phyloP scores from a whole-genome alignment of 371 early-diverging fungal genomes.

The Syncephalis plumigaleata region DNA sequence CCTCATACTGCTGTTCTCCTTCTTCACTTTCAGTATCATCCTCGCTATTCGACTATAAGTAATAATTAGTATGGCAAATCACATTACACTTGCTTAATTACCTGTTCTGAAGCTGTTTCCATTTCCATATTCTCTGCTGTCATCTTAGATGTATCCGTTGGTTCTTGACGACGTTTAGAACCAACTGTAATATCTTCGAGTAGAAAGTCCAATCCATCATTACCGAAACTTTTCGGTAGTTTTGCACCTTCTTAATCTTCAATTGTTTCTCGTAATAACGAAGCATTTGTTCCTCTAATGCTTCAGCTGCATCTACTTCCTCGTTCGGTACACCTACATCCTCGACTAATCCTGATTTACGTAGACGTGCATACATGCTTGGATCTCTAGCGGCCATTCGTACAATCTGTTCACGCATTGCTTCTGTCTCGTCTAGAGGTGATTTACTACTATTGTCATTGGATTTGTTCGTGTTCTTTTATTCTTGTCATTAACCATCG shows the following conservation, averaged over 20 bases:
- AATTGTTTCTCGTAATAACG: too few species aligned
- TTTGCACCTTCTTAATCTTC: conserved; percentile 2
- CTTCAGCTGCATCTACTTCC: too few species aligned
- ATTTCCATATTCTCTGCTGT: background rate
- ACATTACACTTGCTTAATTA: background rate
- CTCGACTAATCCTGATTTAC: background rate
- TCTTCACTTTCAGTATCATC: background rate
- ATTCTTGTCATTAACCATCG: too few species aligned
- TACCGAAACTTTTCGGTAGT: conserved; percentile 4
- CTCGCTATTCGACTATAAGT: background rate
- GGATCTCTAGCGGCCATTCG: background rate
- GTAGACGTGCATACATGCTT: background rate
- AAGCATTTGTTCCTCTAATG: too few species aligned
- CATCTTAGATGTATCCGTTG: background rate
- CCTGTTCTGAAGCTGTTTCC: background rate
- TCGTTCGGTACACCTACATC: too few species aligned
- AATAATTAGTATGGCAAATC: background rate
- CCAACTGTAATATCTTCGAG: background rate
- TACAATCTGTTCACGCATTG: conserved; percentile 1
- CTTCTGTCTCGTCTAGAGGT: too few species aligned
- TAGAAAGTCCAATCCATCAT: conserved; percentile 8
- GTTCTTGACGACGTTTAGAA: background rate
- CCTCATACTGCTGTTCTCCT: background rate
- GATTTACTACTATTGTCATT: background rate
- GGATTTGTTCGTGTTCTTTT: background rate